phyloP scores from a whole-genome alignment of 768 basidiomycete genomes.

The Dendrothele bispora region DNA sequence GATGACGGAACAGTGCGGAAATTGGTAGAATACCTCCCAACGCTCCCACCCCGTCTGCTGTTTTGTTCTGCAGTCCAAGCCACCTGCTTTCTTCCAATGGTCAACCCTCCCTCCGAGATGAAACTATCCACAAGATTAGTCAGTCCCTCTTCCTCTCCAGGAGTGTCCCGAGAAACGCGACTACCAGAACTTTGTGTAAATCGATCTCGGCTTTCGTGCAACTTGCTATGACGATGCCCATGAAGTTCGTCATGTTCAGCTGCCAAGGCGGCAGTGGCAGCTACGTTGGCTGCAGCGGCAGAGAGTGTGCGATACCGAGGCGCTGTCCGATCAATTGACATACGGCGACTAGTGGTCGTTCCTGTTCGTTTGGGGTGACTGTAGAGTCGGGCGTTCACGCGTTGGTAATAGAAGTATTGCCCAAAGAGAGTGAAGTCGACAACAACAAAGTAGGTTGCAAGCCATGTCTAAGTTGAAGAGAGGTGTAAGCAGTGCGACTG shows the following conservation, averaged over 20 bases:
- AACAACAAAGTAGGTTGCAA: slow-evolving; percentile 87
- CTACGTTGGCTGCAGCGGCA: slow-evolving; percentile 69
- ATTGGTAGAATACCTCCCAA: slow-evolving; percentile 35
- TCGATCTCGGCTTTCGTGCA: slow-evolving; percentile 29
- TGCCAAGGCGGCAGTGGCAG: slow-evolving; percentile 67
- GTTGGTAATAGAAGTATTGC: slow-evolving; percentile 82
- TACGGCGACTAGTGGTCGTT: slow-evolving; percentile 47
- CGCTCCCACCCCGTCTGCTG: slow-evolving; percentile 40
- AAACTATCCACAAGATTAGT: slow-evolving; percentile 71
- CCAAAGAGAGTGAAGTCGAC: slow-evolving; percentile 74
- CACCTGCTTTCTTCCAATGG: slow-evolving; percentile 48
- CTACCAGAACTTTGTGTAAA: slow-evolving; percentile 17
- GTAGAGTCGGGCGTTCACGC: too few relatives aligned
- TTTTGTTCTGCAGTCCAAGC: slow-evolving; percentile 68
- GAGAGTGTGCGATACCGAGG: slow-evolving; percentile 72
- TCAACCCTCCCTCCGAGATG: slow-evolving; percentile 66
- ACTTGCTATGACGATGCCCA: slow-evolving; percentile 29
- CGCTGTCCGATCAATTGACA: slow-evolving; percentile 51
- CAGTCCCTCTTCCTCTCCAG: slow-evolving; percentile 50
- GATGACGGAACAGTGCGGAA: slow-evolving; percentile 30
- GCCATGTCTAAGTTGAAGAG: slow-evolving; percentile 61
- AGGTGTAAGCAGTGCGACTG: slow-evolving; percentile 10
- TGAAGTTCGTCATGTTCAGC: slow-evolving; percentile 55
- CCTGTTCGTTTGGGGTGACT: slow-evolving; percentile 34
- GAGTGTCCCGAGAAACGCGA: slow-evolving; percentile 19